phyloP scores from a whole-genome alignment of 257 asterid species.

The Catharanthus roseus region DNA sequence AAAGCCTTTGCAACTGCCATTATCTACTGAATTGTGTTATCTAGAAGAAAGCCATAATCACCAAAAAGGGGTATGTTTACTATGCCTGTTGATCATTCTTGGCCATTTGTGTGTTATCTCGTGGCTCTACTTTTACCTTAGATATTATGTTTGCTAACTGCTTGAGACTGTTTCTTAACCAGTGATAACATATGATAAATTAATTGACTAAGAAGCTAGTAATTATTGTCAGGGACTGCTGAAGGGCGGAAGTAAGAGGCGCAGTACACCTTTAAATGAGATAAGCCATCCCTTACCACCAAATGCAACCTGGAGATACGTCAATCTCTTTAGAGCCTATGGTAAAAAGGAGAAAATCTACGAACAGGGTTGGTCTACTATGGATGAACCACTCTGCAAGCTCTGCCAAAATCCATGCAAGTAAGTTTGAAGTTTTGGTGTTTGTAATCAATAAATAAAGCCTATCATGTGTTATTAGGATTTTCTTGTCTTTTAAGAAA shows the following conservation, averaged over 20 bases:
- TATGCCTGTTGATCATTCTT: background rate
- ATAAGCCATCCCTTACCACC: slow-evolving; percentile 74
- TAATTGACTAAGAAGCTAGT: slow-evolving; percentile 14
- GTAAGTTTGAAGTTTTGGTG: slow-evolving; percentile 36
- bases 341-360: slow-evolving; percentile 61
- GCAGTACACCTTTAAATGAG: slow-evolving; percentile 62
- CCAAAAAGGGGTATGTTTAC: slow-evolving; percentile 52
- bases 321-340: slow-evolving; percentile 40
- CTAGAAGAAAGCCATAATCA: slow-evolving; percentile 75
- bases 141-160: background rate
- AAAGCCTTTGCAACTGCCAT: slow-evolving; percentile 87
- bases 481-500: slow-evolving; percentile 49
- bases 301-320: slow-evolving; percentile 65
- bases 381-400: slow-evolving; percentile 94
- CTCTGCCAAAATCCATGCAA: slow-evolving; percentile 85
- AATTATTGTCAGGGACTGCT: slow-evolving; percentile 63
- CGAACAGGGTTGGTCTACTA: slow-evolving; percentile 78
- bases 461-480: background rate
- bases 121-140: background rate
- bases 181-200: background rate
- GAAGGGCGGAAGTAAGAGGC: slow-evolving; percentile 76
- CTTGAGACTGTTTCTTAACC: background rate
- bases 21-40: slow-evolving; percentile 66
- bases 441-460: slow-evolving; percentile 3
- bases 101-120: background rate